A percentile compares a stretch with the other conserved stretches of the same genome.
phyloP scores from a whole-genome alignment of 129 eudicot genomes.

The Erigeron canadensis region DNA sequence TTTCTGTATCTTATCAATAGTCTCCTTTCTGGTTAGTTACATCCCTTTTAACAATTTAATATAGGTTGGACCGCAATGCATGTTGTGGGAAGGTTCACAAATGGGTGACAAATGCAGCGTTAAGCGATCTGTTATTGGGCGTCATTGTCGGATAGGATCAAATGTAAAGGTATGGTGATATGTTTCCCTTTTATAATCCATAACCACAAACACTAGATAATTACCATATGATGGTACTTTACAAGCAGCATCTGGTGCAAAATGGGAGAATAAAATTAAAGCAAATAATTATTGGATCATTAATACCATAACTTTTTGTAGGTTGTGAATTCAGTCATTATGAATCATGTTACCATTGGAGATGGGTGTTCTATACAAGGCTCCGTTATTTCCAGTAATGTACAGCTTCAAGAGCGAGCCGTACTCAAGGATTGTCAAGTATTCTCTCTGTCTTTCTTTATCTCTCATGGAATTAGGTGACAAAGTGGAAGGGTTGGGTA shows the following conservation, averaged over 20 bases:
- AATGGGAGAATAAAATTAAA: background rate
- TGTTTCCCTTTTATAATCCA: background rate
- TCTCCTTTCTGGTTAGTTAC: background rate
- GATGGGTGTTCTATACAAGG: constrained; percentile 95
- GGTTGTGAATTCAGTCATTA: constrained; percentile 80
- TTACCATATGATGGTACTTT: constrained; percentile 14
- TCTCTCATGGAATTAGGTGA: background rate
- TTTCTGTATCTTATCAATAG: background rate
- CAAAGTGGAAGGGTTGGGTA: background rate
- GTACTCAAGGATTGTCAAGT: constrained; percentile 87
- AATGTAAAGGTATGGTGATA: constrained; percentile 69
- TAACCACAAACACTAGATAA: background rate
- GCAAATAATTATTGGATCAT: background rate
- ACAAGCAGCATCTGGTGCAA: background rate
- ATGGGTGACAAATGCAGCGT: constrained; percentile 98
- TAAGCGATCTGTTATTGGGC: constrained; percentile 88
- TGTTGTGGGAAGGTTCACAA: constrained; percentile 93
- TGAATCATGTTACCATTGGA: constrained; percentile 79
- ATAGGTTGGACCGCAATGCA: constrained; percentile 96
- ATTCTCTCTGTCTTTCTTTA: constrained; percentile 12
- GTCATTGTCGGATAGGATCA: constrained; percentile 95
- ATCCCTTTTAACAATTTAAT: background rate
- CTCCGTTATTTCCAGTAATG: constrained; percentile 80
- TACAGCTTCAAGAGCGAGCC: constrained; percentile 86
- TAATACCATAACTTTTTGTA: constrained; percentile 28